phyloP scores from a whole-genome alignment of 1,139 yeast genomes.

The Candida tropicalis region DNA sequence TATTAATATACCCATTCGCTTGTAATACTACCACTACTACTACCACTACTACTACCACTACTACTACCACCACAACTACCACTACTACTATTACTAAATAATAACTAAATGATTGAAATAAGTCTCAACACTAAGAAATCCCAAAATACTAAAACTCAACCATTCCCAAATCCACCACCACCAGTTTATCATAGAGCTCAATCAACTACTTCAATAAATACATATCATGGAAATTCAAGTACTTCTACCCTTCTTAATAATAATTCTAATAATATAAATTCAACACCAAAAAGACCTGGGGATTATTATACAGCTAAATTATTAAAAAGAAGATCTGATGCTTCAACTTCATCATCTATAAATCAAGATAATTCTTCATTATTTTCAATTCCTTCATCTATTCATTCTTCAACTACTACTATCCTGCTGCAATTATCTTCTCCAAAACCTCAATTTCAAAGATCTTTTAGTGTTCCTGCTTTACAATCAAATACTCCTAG shows the following conservation, averaged over 20 bases:
- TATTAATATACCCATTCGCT: too few relatives aligned
- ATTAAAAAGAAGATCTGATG: slow-evolving; percentile 2
- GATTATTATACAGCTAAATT: slow-evolving; percentile 44
- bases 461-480: slow-evolving; percentile 2
- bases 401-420: slow-evolving; percentile 2
- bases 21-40: too few relatives aligned
- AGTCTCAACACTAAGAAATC: not conserved
- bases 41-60: too few relatives aligned
- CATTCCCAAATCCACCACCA: slow-evolving; percentile 5
- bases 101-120: slow-evolving; percentile 1
- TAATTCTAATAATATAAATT: not conserved
- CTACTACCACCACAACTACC: too few relatives aligned
- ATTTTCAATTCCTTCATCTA: slow-evolving; percentile 1
- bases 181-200: slow-evolving; percentile 4
- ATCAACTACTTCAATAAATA: slow-evolving; percentile 1
- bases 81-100: not conserved
- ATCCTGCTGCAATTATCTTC: slow-evolving; percentile 10
- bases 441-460: slow-evolving; percentile 9
- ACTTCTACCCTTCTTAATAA: not conserved
- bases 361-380: not conserved
- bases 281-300: slow-evolving; percentile 39
- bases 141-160: not conserved
- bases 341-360: not conserved
- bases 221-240: not conserved
- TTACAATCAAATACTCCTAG: slow-evolving; percentile 14